Percentiles rank a stretch among this genome's conserved stretches.
Evolutionary conservation across 345 rosid species (phyloP).

Genomic region (Populus euphratica): DNA sequence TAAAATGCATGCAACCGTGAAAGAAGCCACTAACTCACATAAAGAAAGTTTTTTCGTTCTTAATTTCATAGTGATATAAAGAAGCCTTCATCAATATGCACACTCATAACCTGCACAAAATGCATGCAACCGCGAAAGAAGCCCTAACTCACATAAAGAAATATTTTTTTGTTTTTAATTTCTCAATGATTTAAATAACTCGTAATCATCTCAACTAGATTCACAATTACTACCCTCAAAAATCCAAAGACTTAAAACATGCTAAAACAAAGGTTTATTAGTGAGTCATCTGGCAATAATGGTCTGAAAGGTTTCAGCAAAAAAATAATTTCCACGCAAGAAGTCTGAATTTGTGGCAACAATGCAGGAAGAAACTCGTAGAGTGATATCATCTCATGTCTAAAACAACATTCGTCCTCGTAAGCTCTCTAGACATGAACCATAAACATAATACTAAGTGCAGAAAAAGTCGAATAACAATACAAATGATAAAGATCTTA

Average conservation of each 20-base stretch:
- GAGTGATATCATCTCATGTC: not conserved
- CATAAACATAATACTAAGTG: not conserved
- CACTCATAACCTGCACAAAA: not conserved
- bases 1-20: slow-evolving; percentile 5
- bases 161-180: not conserved
- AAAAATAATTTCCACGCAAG: not conserved
- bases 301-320: not conserved
- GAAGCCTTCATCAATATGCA: not conserved
- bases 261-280: not conserved
- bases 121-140: not conserved
- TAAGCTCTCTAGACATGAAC: not conserved
- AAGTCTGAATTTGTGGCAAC: not conserved
- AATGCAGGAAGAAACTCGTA: not conserved
- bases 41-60: not conserved
- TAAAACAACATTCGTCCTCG: not conserved
- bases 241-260: not conserved
- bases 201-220: slow-evolving; percentile 1
- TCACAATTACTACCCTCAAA: not conserved
- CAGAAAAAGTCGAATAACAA: not conserved
- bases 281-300: not conserved
- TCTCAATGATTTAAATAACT: not conserved
- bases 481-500: not conserved
- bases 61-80: not conserved
- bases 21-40: slow-evolving; percentile 5
- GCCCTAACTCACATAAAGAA: slow-evolving; percentile 1